phyloP scores from a whole-genome alignment of 1,284 basidiomycete genomes.

The Puccinia novopanici region DNA sequence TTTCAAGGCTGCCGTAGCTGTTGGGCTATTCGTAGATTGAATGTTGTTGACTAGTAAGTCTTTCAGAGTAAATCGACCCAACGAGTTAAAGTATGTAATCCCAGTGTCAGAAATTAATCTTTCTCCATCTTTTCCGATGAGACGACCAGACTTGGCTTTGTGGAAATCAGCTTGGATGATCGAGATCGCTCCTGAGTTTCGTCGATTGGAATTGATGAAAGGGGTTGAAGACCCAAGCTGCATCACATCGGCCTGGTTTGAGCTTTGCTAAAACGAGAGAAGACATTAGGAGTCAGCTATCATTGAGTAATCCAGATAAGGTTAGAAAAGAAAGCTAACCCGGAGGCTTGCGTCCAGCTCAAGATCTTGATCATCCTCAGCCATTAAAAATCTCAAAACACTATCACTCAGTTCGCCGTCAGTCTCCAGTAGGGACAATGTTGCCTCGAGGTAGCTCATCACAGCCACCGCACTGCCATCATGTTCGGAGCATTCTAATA shows the following conservation, averaged over 20 bases:
- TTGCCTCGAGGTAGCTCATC: constrained; percentile 91
- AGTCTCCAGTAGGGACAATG: constrained; percentile 74
- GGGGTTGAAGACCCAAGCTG: constrained; percentile 15
- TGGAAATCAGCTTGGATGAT: constrained; percentile 70
- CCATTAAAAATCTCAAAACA: constrained; percentile 76
- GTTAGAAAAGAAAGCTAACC: constrained; percentile 55
- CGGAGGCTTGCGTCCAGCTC: constrained; percentile 58
- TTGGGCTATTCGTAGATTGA: constrained; percentile 67
- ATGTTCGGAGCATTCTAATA: constrained; percentile 85
- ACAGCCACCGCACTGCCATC: constrained; percentile 95
- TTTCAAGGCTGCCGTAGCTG: constrained; percentile 74
- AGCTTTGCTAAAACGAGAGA: constrained; percentile 1
- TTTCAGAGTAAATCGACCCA: constrained; percentile 83
- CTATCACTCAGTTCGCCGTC: constrained; percentile 69
- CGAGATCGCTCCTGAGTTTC: constrained; percentile 81
- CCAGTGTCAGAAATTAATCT: constrained; percentile 69
- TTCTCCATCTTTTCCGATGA: background rate
- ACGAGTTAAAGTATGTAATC: constrained; percentile 72
- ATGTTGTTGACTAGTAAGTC: constrained; percentile 80
- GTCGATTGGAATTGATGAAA: constrained; percentile 60
- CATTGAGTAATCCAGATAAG: background rate
- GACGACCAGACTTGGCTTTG: constrained; percentile 40
- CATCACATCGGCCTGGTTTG: constrained; percentile 9
- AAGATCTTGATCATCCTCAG: constrained; percentile 73
- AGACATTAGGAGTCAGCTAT: background rate